Conservation (phyloP, 2,329 filamentous ascomycete genomes). For the Pestalotiopsis sp. region DNA sequence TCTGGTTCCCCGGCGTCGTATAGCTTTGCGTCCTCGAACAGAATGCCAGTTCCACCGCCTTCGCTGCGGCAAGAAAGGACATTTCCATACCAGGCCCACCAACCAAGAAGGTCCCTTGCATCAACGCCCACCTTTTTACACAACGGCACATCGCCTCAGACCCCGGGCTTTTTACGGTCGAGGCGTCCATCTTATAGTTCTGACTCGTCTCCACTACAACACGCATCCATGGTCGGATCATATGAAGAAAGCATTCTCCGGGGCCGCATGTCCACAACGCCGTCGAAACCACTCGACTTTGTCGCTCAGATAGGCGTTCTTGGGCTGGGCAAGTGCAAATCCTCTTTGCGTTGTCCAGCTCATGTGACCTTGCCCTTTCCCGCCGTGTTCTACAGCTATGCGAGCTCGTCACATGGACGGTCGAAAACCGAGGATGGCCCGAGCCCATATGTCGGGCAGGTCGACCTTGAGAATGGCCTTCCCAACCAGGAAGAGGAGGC, state of each 20-base stretch:
- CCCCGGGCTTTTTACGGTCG: conserved; percentile 51
- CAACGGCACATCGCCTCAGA: conserved; percentile 47
- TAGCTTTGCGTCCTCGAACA: conserved; percentile 39
- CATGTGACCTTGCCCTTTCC: conserved; percentile 91
- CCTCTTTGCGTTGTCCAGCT: conserved; percentile 80
- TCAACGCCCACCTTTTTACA: conserved; percentile 52
- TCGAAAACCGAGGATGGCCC: conserved; percentile 78
- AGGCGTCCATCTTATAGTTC: conserved; percentile 72
- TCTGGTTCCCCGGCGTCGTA: conserved; percentile 55
- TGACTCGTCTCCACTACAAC: conserved; percentile 77
- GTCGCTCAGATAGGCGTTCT: conserved; percentile 93
- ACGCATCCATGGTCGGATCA: conserved; percentile 95
- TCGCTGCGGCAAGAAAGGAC: conserved; percentile 59
- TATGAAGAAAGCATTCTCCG: conserved; percentile 96
- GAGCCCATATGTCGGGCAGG: conserved; percentile 91
- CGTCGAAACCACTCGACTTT: conserved; percentile 90
- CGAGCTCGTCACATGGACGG: conserved; percentile 63
- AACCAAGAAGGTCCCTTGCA: conserved; percentile 74
- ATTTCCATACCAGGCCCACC: conserved; percentile 74
- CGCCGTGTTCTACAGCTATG: conserved; percentile 95
- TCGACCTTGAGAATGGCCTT: conserved; percentile 85
- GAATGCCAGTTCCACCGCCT: conserved; percentile 33
- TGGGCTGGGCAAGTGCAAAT: conserved; percentile 85
- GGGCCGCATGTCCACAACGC: conserved; percentile 94
- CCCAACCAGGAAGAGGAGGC: conserved; percentile 51